Percentiles rank a stretch among this genome's conserved stretches.
phyloP scores from a whole-genome alignment of 495 filamentous ascomycete species.

The Acidiella bohemica region DNA sequence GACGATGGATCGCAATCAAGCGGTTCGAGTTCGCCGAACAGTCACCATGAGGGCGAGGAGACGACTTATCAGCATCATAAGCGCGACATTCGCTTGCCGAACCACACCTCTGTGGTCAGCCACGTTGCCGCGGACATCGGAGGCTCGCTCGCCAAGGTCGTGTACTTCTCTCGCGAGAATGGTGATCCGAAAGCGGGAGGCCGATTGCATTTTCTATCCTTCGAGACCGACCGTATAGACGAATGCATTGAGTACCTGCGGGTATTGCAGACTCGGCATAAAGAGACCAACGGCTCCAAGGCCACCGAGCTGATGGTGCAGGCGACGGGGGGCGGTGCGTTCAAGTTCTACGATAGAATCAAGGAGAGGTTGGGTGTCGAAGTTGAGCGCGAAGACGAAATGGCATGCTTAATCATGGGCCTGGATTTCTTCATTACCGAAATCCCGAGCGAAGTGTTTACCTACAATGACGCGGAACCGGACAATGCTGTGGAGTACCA shows the following conservation, averaged over 20 bases:
- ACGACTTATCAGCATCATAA: conserved; percentile 63
- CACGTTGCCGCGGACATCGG: conserved; percentile 98
- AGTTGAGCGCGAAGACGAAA: conserved; percentile 87
- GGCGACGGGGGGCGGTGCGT: conserved; percentile 89
- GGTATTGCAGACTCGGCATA: conserved; percentile 64
- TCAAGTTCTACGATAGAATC: conserved; percentile 88
- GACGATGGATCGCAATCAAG: conserved; percentile 13
- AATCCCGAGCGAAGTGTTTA: conserved; percentile 92
- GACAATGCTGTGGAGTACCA: conserved; percentile 60
- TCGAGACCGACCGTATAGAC: conserved; percentile 87
- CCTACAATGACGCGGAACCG: conserved; percentile 75
- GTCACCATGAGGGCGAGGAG: conserved; percentile 35
- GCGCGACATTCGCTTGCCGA: conserved; percentile 86
- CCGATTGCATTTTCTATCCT: conserved; percentile 83
- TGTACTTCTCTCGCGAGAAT: conserved; percentile 83
- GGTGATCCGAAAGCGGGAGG: conserved; percentile 54
- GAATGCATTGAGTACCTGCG: conserved; percentile 83
- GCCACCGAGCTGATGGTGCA: conserved; percentile 64
- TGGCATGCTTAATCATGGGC: conserved; percentile 97
- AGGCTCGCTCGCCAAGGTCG: conserved; percentile 84
- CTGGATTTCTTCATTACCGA: conserved; percentile 98
- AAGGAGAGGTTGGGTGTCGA: conserved; percentile 67
- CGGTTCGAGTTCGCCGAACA: conserved; percentile 7
- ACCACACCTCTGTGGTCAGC: conserved; percentile 83
- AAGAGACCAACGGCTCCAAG: conserved; percentile 47